A percentile compares a stretch with the other conserved stretches of the same genome.
Conservation (phyloP, 1,139 yeast genomes). For the Protomyces gravidus region DNA sequence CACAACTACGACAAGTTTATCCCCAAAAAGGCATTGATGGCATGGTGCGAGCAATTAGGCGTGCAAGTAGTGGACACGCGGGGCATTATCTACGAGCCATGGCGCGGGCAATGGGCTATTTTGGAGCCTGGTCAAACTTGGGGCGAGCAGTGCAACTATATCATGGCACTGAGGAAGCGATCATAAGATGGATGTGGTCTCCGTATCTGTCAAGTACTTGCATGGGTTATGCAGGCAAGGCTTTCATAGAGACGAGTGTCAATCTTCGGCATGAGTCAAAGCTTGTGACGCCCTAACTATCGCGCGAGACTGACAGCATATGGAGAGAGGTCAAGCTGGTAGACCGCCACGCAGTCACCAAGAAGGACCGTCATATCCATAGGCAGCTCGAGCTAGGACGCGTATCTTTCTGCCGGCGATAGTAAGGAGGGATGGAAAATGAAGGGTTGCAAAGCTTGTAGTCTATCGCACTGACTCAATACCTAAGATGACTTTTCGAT, state of each 20-base stretch:
- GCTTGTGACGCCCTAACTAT: constrained; percentile 18
- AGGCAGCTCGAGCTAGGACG: not conserved
- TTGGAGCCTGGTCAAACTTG: constrained; percentile 11
- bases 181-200: not conserved
- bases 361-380: not conserved
- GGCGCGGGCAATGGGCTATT: constrained; percentile 23
- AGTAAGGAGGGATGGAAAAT: not conserved
- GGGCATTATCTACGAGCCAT: constrained; percentile 30
- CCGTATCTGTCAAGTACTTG: constrained; percentile 26
- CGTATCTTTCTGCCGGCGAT: not conserved
- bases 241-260: constrained; percentile 10
- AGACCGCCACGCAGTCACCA: constrained; percentile 10
- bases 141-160: constrained; percentile 29
- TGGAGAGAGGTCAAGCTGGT: constrained; percentile 19
- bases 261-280: constrained; percentile 9
- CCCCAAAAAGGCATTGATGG: constrained; percentile 63
- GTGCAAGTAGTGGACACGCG: constrained; percentile 36
- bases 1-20: constrained; percentile 85
- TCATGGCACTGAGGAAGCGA: constrained; percentile 9
- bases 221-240: constrained; percentile 18
- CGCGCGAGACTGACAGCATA: not conserved
- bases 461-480: not conserved
- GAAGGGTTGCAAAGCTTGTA: not conserved
- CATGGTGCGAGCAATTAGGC: constrained; percentile 52
- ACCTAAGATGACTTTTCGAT: constrained; percentile 14